These are phyloP conservation scores for Striga hermonthica DNA, from an alignment of 305 asterid genomes.

Conservation along the genomic window DNA sequence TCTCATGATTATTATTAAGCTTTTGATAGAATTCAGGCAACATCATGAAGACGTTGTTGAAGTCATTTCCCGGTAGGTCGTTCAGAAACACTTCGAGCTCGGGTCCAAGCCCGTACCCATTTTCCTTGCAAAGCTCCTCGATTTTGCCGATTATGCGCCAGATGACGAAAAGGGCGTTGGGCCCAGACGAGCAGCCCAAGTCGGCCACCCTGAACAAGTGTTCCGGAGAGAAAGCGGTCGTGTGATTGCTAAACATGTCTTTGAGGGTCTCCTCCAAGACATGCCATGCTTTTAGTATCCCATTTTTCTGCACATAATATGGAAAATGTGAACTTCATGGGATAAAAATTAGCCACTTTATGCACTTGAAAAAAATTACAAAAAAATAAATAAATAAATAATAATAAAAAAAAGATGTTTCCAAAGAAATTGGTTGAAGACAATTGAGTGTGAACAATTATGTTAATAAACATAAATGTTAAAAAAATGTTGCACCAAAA, in stretches of 20 bases:
- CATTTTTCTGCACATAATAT: neutral
- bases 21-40: neutral
- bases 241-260: neutral
- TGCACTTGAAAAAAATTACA: too few species aligned
- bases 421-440: too few species aligned
- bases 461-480: too few species aligned
- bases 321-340: neutral
- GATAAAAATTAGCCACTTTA: too few species aligned
- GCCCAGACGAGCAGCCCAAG: conserved; percentile 4
- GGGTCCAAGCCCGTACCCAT: neutral
- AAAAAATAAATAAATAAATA: too few species aligned
- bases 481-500: too few species aligned
- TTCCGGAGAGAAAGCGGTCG: neutral
- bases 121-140: neutral
- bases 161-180: neutral
- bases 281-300: neutral
- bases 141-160: neutral
- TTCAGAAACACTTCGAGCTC: neutral
- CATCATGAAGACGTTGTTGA: neutral
- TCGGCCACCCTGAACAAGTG: neutral
- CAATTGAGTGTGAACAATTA: too few species aligned
- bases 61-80: neutral
- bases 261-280: neutral
- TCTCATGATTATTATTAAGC: neutral
- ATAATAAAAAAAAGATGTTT: too few species aligned